Percentiles rank a stretch among this genome's conserved stretches.
Evolutionary conservation across 2,329 filamentous ascomycete species (phyloP).

Genomic region (Penicillium fuscoglaucum): DNA sequence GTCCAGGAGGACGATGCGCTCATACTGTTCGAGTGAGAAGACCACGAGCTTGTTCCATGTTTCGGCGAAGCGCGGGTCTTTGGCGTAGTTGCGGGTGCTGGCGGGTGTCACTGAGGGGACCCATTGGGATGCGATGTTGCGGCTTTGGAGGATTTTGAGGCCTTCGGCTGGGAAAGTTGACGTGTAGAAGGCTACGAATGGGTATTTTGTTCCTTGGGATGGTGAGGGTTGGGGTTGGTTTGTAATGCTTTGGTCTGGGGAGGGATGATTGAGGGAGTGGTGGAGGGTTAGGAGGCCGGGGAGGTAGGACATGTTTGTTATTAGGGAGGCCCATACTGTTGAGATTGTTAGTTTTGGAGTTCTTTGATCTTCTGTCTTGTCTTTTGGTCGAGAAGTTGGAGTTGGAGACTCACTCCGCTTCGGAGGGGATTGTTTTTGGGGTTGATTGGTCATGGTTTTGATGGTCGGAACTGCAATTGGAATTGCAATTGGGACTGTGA

Average conservation of each 20-base stretch:
- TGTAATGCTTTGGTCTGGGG: not conserved
- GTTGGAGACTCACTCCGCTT: slow-evolving; percentile 8
- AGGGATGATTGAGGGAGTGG: slow-evolving; percentile 63
- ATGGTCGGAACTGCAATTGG: not conserved
- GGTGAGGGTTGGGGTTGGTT: not conserved
- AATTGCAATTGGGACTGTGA: not conserved
- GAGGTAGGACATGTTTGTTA: slow-evolving; percentile 77
- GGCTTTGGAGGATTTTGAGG: slow-evolving; percentile 63
- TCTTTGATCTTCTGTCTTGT: not conserved
- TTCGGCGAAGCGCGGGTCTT: slow-evolving; percentile 78
- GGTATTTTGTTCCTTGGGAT: slow-evolving; percentile 60
- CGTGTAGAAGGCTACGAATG: slow-evolving; percentile 76
- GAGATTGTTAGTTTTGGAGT: not conserved
- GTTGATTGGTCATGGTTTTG: not conserved
- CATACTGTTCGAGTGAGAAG: slow-evolving; percentile 70
- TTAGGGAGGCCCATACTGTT: slow-evolving; percentile 77
- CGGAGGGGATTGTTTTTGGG: not conserved
- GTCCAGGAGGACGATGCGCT: slow-evolving; percentile 74
- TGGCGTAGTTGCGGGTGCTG: slow-evolving; percentile 62
- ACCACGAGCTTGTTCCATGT: slow-evolving; percentile 80
- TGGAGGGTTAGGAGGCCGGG: slow-evolving; percentile 75
- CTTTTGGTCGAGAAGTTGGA: not conserved
- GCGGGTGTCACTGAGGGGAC: slow-evolving; percentile 71
- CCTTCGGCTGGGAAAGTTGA: slow-evolving; percentile 67
- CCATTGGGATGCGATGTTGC: slow-evolving; percentile 66